Evolutionary conservation across 345 rosid species (phyloP).

Genomic region (Brassica incana): DNA sequence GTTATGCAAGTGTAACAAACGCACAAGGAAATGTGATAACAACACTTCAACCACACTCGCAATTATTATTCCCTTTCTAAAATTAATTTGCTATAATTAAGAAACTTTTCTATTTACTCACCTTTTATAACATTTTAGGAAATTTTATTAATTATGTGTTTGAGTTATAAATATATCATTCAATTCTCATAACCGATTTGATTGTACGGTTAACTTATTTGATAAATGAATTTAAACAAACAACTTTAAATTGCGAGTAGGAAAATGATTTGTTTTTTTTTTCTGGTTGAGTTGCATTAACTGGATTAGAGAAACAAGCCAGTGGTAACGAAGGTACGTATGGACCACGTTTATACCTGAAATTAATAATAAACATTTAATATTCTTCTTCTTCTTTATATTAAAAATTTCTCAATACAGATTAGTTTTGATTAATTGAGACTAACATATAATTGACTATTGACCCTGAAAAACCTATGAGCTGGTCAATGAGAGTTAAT

Average conservation of each 20-base stretch:
- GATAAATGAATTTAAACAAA: background rate
- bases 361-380: background rate
- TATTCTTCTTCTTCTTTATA: background rate
- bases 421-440: background rate
- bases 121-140: background rate
- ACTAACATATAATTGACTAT: background rate
- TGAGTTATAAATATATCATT: background rate
- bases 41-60: background rate
- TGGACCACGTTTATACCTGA: background rate
- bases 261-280: background rate
- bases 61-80: background rate
- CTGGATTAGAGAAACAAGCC: background rate
- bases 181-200: background rate
- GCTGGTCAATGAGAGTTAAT: background rate
- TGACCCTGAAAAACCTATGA: background rate
- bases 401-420: background rate
- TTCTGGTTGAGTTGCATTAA: background rate
- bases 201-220: background rate
- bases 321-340: background rate
- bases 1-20: background rate
- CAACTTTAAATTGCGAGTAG: background rate
- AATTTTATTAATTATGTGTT: background rate
- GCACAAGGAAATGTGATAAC: background rate
- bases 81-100: background rate
- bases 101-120: background rate